Conservation (phyloP, 2,329 filamentous ascomycete species). For the Metarhizium sp. region DNA sequence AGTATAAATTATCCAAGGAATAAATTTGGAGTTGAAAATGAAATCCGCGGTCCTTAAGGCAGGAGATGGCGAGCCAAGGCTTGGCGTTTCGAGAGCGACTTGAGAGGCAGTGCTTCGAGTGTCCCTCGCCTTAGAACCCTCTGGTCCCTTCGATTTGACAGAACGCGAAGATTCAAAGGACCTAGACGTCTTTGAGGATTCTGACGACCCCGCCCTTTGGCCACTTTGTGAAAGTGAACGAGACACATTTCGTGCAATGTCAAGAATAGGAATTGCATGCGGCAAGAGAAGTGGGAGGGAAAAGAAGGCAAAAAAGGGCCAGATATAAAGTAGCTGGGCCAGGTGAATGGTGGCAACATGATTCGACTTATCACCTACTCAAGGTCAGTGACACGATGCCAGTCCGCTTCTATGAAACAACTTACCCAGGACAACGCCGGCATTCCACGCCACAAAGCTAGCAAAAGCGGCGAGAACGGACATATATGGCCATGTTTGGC, state of each 20-base stretch:
- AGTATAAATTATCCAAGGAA: conserved; percentile 26
- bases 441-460: conserved; percentile 76
- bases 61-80: conserved; percentile 6
- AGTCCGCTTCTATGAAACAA: not conserved
- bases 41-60: conserved; percentile 2
- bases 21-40: conserved; percentile 22
- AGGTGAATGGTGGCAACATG: conserved; percentile 84
- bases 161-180: not conserved
- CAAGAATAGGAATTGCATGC: conserved; percentile 27
- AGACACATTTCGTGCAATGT: conserved; percentile 5
- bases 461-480: conserved; percentile 58
- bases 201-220: not conserved
- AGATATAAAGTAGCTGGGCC: conserved; percentile 91
- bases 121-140: not conserved
- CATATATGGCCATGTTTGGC: conserved; percentile 49
- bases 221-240: not conserved
- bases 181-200: not conserved
- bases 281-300: conserved; percentile 68
- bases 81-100: not conserved
- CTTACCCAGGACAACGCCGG: conserved; percentile 79
- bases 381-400: not conserved
- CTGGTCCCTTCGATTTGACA: not conserved
- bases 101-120: not conserved
- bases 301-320: conserved; percentile 85
- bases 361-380: conserved; percentile 79